These are phyloP conservation scores for Mycosarcoma maydis DNA, from an alignment of 1,284 basidiomycete genomes.

Conservation along the genomic window DNA sequence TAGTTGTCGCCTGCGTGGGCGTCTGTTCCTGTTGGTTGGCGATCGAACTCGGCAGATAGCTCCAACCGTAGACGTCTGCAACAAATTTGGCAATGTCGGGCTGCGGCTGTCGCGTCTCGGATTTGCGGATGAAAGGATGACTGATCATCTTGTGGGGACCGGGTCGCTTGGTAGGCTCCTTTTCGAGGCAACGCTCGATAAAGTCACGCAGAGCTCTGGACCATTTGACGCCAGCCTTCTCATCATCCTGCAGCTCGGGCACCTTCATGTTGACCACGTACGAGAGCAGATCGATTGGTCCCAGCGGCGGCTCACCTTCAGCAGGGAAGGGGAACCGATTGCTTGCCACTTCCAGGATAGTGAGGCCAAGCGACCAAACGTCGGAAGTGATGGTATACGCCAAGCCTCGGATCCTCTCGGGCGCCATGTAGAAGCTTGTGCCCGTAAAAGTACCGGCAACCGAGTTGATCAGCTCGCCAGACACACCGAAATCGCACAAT, in stretches of 20 bases:
- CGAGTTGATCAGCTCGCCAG: constrained; percentile 90
- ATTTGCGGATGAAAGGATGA: constrained; percentile 85
- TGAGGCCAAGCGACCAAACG: constrained; percentile 97
- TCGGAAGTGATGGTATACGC: constrained; percentile 93
- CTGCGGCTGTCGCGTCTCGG: constrained; percentile 77
- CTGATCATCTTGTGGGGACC: constrained; percentile 84
- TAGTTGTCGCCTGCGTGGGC: constrained; percentile 31
- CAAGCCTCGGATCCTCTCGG: constrained; percentile 88
- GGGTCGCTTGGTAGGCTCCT: constrained; percentile 74
- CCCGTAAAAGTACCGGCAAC: constrained; percentile 94
- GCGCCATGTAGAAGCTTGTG: constrained; percentile 98
- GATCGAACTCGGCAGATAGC: constrained; percentile 38
- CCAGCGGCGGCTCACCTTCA: constrained; percentile 74
- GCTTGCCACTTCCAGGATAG: constrained; percentile 89
- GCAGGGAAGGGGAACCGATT: constrained; percentile 95
- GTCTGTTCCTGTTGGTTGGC: constrained; percentile 40
- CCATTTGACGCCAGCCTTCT: constrained; percentile 73
- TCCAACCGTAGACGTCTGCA: constrained; percentile 86
- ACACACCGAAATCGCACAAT: constrained; percentile 95
- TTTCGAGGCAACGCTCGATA: constrained; percentile 81
- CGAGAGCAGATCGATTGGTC: constrained; percentile 91
- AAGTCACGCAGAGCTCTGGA: constrained; percentile 90
- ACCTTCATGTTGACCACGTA: constrained; percentile 90
- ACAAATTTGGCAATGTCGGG: constrained; percentile 78
- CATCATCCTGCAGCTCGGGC: constrained; percentile 75